phyloP scores from a whole-genome alignment of 2,329 filamentous ascomycete genomes.

The Xenoacremonium recifei region DNA sequence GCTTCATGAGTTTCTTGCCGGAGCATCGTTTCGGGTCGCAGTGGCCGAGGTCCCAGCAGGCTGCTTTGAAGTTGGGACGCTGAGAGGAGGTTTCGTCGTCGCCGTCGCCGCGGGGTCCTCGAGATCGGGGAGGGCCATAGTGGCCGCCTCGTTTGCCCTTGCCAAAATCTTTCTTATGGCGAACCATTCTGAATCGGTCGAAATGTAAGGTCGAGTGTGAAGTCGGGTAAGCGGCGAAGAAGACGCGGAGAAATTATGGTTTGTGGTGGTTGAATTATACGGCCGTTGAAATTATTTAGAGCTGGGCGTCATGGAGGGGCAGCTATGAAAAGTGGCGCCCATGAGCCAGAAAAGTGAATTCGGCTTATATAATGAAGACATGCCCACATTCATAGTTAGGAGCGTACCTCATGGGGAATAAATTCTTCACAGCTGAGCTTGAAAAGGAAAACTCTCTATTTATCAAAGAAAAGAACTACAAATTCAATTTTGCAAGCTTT shows the following conservation, averaged over 20 bases:
- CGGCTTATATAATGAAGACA: too few relatives aligned
- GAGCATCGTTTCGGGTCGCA: constrained; percentile 97
- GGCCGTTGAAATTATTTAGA: neutral
- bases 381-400: too few relatives aligned
- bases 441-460: too few relatives aligned
- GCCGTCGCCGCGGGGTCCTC: constrained; percentile 45
- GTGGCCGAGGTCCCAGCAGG: constrained; percentile 96
- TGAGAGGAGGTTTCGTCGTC: constrained; percentile 31
- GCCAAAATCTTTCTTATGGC: constrained; percentile 86
- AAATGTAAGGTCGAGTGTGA: neutral
- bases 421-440: too few relatives aligned
- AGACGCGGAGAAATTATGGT: too few relatives aligned
- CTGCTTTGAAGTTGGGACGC: constrained; percentile 75
- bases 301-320: neutral
- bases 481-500: too few relatives aligned
- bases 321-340: neutral
- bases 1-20: constrained; percentile 88
- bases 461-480: too few relatives aligned
- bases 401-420: too few relatives aligned
- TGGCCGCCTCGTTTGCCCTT: constrained; percentile 69
- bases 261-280: neutral
- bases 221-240: neutral
- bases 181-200: constrained; percentile 64
- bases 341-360: too few relatives aligned
- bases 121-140: constrained; percentile 51